Evolutionary conservation across 192 early-diverging fungal genomes (phyloP).

Genomic region (Chytriomyces confervae): DNA sequence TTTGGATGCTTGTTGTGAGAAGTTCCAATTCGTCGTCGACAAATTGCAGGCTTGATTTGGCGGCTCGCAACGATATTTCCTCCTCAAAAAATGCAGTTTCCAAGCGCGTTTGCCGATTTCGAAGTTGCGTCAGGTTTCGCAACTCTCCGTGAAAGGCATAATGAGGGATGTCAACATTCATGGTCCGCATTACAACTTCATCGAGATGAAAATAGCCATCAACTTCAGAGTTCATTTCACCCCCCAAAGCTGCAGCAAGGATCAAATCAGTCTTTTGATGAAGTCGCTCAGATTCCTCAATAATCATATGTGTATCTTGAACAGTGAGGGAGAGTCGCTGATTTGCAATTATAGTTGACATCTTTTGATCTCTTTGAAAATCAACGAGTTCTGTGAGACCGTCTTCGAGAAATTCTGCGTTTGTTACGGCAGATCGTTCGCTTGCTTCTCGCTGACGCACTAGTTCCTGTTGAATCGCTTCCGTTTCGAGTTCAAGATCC

Average conservation of each 20-base stretch:
- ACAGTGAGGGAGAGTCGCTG: conserved; percentile 1
- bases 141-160: conserved; percentile 27
- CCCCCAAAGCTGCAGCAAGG: not conserved
- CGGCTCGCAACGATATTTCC: not conserved
- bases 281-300: not conserved
- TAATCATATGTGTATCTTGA: not conserved
- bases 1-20: conserved; percentile 1
- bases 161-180: conserved; percentile 10
- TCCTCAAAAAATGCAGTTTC: not conserved
- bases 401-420: conserved; percentile 8
- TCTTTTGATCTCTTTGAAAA: not conserved
- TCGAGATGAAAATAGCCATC: conserved; percentile 13
- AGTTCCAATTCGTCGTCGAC: conserved; percentile 22
- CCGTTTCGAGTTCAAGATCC: conserved; percentile 10
- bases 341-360: not conserved
- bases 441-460: conserved; percentile 6
- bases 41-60: not conserved
- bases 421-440: not conserved
- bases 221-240: conserved; percentile 6
- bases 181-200: conserved; percentile 10
- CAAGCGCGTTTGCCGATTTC: not conserved
- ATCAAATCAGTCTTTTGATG: not conserved
- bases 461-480: conserved; percentile 5
- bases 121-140: not conserved
- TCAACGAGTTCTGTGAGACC: not conserved